phyloP scores from a whole-genome alignment of 1,284 basidiomycete species.

The Irpex sp. region DNA sequence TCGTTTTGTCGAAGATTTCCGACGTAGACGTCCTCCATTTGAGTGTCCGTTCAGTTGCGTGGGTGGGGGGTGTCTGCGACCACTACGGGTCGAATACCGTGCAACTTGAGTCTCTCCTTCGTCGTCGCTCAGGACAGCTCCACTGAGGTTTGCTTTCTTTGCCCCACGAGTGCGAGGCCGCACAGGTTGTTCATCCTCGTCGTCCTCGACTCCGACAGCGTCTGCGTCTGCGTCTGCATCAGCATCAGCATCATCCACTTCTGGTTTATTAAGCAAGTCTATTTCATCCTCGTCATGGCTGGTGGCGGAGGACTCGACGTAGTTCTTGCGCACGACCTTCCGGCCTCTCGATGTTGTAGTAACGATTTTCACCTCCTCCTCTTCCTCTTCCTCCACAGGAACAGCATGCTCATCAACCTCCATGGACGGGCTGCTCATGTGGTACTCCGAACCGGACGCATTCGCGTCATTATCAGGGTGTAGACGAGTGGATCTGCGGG shows the following conservation, averaged over 20 bases:
- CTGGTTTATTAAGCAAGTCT: conserved; percentile 2
- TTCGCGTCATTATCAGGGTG: conserved; percentile 16
- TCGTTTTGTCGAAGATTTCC: conserved; percentile 13
- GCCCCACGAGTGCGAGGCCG: conserved; percentile 20
- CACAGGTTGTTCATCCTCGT: conserved; percentile 31
- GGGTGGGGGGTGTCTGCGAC: conserved; percentile 30
- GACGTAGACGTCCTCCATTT: conserved; percentile 22
- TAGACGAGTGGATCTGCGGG: conserved; percentile 21
- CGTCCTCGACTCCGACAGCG: conserved; percentile 32
- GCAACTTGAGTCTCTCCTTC: conserved; percentile 31
- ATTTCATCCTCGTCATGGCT: conserved; percentile 18
- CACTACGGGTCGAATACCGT: conserved; percentile 34
- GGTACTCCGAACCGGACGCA: conserved; percentile 67
- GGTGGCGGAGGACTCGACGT: conserved; percentile 41
- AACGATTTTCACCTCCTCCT: conserved; percentile 7
- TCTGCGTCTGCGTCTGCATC: conserved; percentile 16
- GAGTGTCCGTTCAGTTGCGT: conserved; percentile 17
- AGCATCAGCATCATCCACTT: conserved; percentile 25
- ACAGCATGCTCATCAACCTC: conserved; percentile 28
- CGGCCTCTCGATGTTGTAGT: conserved; percentile 42
- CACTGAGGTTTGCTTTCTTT: conserved; percentile 16
- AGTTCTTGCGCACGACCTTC: conserved; percentile 38
- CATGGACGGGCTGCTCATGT: conserved; percentile 51
- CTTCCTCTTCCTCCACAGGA: conserved; percentile 24
- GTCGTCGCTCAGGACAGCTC: conserved; percentile 44